Base-by-base conservation (phyloP, 257 asterid species). In the Solanum peruvianum region DNA sequence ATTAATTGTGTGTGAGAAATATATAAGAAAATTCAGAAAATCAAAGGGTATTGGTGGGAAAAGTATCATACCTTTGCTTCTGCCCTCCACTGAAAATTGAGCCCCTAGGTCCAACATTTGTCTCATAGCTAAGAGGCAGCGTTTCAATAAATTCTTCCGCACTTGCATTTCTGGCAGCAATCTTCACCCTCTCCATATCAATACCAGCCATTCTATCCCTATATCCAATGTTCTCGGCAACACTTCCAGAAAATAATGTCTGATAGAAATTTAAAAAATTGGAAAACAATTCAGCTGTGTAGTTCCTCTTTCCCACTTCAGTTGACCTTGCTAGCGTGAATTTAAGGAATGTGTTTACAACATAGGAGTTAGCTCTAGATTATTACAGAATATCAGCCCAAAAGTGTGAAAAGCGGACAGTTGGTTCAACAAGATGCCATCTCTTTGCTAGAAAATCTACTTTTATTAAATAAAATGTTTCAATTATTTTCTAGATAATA, bases 31-130 rank as follows among this genome's bases (percentile, higher is more conserved):
- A 77, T 77, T 44, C 41, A 44, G n/a, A 77, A 77, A 78, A 78
- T 78, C 10, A 15, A 78, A 44, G 25, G 25, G 2, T 14, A 80
- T 80, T 16, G 69, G 29, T 29, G 29, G 39, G 80, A 27, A 70
- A 76, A 77, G 67, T 25, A 25, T 9, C 89, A 75, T 85, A 92
- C 99, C 98, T 93, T 92, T 96, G 99, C 91, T 91, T 93, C 89
- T 96, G 98, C 89, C 99, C 99, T 80, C 98, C 99, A 89, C 99
- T 95, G 83, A 96, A 91, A 85, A 87, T 90, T 69, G 99, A 93
- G 70, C 99, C 99, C 91, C 98, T 88, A n/a, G 98, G 98, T 77
- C 98, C 99, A 67, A 95, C 96, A 84, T 60, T 86, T 82, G 98
- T 90, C 86, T 89, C 93, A 89, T 95, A 96, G 89, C 90, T 92